Percentiles rank a stretch among this genome's conserved stretches.
phyloP scores from a whole-genome alignment of 352 stramenopile genomes.

The Phytophthora idaei region DNA sequence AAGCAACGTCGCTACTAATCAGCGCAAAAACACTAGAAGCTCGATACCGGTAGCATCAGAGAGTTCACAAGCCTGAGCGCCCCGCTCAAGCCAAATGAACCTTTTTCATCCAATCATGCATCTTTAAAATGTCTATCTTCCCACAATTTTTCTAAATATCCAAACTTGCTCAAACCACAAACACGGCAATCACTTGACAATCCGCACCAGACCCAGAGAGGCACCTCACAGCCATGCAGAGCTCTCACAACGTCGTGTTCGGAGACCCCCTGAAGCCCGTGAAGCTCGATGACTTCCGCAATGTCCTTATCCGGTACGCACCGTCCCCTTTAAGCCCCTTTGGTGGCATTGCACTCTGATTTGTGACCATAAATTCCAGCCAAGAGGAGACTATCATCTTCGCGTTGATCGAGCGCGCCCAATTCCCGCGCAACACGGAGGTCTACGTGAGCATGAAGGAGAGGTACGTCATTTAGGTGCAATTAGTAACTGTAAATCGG shows the following conservation, averaged over 20 bases:
- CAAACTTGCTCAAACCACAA: not conserved
- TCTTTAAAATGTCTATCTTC: not conserved
- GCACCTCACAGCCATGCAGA: slow-evolving; percentile 45
- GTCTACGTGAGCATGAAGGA: slow-evolving; percentile 94
- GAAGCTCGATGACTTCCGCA: slow-evolving; percentile 88
- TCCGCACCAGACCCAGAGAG: too few relatives aligned
- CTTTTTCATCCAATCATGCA: slow-evolving; percentile 26
- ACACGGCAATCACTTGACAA: not conserved
- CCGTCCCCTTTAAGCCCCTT: not conserved
- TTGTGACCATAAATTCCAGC: slow-evolving; percentile 33
- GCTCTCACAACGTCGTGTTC: slow-evolving; percentile 69
- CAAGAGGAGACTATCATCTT: slow-evolving; percentile 99
- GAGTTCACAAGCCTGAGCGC: not conserved
- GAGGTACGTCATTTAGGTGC: slow-evolving; percentile 33
- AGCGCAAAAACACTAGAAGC: slow-evolving; percentile 16
- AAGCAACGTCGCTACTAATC: slow-evolving; percentile 76
- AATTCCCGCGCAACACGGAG: slow-evolving; percentile 95
- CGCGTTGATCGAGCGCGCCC: slow-evolving; percentile 97
- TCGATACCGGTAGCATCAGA: not conserved
- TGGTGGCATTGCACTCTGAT: not conserved
- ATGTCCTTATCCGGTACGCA: slow-evolving; percentile 81
- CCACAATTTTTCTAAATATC: not conserved
- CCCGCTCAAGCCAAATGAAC: not conserved
- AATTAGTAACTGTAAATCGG: slow-evolving; percentile 3
- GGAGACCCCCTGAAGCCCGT: slow-evolving; percentile 71